Base-by-base conservation (phyloP, 1,284 basidiomycete genomes). In the Marasmius fiardii region DNA sequence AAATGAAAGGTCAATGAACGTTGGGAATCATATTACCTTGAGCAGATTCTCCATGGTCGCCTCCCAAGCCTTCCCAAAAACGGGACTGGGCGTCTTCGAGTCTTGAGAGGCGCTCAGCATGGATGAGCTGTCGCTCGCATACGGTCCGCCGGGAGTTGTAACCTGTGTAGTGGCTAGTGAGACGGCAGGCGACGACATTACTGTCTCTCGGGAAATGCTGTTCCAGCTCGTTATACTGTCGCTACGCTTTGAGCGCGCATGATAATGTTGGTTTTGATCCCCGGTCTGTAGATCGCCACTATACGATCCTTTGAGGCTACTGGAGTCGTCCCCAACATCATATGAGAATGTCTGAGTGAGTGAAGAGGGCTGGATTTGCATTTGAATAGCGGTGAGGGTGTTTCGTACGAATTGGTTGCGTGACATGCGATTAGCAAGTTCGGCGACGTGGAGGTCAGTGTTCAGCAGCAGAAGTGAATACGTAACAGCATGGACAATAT, bases 401-500 rank as follows among this genome's bases (percentile, higher is more conserved):
- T 99, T 98, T 43, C 87, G 83, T 2, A 98, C 86, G 69, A 99
- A 99, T 65, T 99, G 94, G 52, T 69, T 81, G n/a, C 91, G 81
- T 4, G 94, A 95, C 97, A 99, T 99, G 61, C 93, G 87, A 23
- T 82, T 86, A 4, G 83, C 72, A 28, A 97, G 79, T 41, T 98
- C 95, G 37, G 95, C 96, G 53, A 99, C 89, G 71, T 99, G 95
- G 18, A 99, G 79, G 70, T 99, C 96, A 23, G 96, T 99, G 72
- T 99, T 99, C 57, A 99, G 83, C 43, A 99, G 80, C 0, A 99
- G 77, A 50, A 99, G 80, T 1, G 96, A 97, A 65, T 96, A 99
- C 0, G 93, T 82, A 34, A 96, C 88, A 2, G 92, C 91, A 65
- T 99, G 96, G 10, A 99, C 90, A 60, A 97, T 85, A 60, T 92